phyloP scores from a whole-genome alignment of 345 rosid species.

The Heritiera fomes region DNA sequence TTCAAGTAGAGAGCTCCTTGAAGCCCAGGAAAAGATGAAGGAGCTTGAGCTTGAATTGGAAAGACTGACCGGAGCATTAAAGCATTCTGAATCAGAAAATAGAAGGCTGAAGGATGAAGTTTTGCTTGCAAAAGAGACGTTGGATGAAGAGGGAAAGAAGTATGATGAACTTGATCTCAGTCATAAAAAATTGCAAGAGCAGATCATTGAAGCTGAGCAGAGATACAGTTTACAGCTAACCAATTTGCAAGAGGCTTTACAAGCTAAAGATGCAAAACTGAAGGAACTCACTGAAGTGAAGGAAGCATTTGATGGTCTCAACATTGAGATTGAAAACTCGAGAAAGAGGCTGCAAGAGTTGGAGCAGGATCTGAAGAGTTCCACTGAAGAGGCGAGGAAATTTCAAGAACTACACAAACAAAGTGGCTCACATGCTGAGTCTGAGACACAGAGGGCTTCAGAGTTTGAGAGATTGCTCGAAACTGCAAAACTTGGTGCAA shows the following conservation, averaged over 20 bases:
- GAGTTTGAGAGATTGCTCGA: slow-evolving; percentile 76
- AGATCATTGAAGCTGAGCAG: slow-evolving; percentile 62
- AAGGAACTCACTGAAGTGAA: slow-evolving; percentile 72
- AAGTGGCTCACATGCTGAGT: slow-evolving; percentile 73
- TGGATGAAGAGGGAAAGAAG: slow-evolving; percentile 56
- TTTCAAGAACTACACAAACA: slow-evolving; percentile 78
- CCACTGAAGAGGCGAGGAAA: slow-evolving; percentile 59
- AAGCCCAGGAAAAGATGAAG: slow-evolving; percentile 77
- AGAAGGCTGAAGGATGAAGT: slow-evolving; percentile 51
- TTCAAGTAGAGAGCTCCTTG: slow-evolving; percentile 66
- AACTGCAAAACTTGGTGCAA: slow-evolving; percentile 40
- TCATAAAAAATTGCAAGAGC: slow-evolving; percentile 65
- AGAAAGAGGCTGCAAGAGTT: slow-evolving; percentile 59
- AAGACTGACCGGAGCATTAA: slow-evolving; percentile 63
- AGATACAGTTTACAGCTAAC: slow-evolving; percentile 53
- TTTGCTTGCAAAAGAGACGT: slow-evolving; percentile 49
- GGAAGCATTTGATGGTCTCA: slow-evolving; percentile 66
- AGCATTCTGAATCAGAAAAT: slow-evolving; percentile 69
- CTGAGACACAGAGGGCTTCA: slow-evolving; percentile 64
- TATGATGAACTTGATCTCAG: slow-evolving; percentile 57
- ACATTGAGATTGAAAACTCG: slow-evolving; percentile 62
- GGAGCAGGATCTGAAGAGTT: slow-evolving; percentile 56
- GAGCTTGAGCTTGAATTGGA: slow-evolving; percentile 76
- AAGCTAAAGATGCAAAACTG: slow-evolving; percentile 65
- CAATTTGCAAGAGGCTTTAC: slow-evolving; percentile 58